Base-by-base conservation (phyloP, 1,139 yeast genomes). In the Zygosaccharomyces pseudobailii region DNA sequence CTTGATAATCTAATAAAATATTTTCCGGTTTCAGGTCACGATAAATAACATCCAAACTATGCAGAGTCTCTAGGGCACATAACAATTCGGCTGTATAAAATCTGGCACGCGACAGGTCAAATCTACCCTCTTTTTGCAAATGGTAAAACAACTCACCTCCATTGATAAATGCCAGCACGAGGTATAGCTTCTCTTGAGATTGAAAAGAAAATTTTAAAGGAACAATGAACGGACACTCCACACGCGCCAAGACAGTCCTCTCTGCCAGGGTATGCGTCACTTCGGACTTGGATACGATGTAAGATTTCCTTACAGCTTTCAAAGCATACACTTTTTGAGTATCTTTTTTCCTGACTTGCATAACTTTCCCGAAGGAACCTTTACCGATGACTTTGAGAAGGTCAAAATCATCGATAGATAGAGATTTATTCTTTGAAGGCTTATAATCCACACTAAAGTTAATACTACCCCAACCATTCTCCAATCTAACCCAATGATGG, bases 121-220 rank as follows among this genome's bases (percentile, higher is more conserved):
- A 94, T 56, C 85, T 79, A 47, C 97, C 95, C 58, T 89, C 95
- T 57, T 84, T 79, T 68, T 90, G 98, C 56, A 92, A 75, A 69
- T 92, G 98, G 71, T 87, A 92, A 68, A 92, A 94, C 55, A 92
- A 74, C 68, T 92, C 99, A 45, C 99, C 99, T 49, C 99, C 99
- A 64, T 92, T 92, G 55, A 92, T 88, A 64, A 90, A 94, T 24
- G 96, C 88, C 42, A 94, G 72, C 5, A 92, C 97, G 41, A 92
- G 72, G 61, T 92, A 92, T 35, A 92, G 71, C 64, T 94, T 94
- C 62, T 90, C 97, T 9, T 92, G 92, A n/a, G 90, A 81, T 70
- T 92, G 98, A 75, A 94, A 92, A 22, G 95, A 85, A 69, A 92
- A 92, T 70, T 92, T 92, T 55, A 92, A 74, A 6, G 97, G 97